Evolutionary conservation across 768 basidiomycete genomes (phyloP), one percentile per base, ranked within the genome.

Genomic region (Phaffia tasmanica): DNA sequence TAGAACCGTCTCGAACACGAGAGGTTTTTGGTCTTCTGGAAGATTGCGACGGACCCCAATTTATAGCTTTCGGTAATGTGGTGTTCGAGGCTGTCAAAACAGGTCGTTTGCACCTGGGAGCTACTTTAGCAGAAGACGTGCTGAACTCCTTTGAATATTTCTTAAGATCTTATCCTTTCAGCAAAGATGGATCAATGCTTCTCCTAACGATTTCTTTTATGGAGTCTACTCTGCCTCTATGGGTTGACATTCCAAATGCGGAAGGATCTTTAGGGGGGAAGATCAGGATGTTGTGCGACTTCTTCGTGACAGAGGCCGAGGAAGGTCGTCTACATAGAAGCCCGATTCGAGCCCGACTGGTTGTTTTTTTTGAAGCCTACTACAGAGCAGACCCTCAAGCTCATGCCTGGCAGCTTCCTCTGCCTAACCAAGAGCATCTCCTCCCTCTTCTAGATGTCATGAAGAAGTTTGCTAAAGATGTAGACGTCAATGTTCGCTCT

Each of bases 401-500:
- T 67, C 66, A 71, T 23, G 74, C 80, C 48, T 86, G 86, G 86
- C 72, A 69, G 5, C 47, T 70, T 25, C 47, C 64, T 1, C 58
- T 62, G 6, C 70, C 64, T 1, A 69, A 71, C 9, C 74, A 78
- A 46, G 77, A n/a, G 67, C 70, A 19, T 48, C 73, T 53, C 68
- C 69, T 68, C 82, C 85, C 16, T 72, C 80, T 62, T 68, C 70
- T 70, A 42, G 79, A 89, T 46, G 82, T 83, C 15, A 73, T 74
- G 30, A 71, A 88, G 71, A 81, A 80, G 25, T 72, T 76, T n/a
- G 88, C 72, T 7, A 48, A 70, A n/a, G 75, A 98, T 75, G 76
- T 79, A 50, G 93, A 98, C 73, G 83, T 87, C 23, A 83, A 91
- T 42, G 86, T 95, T 56, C 84, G 94, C 19, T 87, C 91, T 73